Evolutionary conservation across 1,139 yeast species (phyloP).

Genomic region (Hyphopichia burtonii): DNA sequence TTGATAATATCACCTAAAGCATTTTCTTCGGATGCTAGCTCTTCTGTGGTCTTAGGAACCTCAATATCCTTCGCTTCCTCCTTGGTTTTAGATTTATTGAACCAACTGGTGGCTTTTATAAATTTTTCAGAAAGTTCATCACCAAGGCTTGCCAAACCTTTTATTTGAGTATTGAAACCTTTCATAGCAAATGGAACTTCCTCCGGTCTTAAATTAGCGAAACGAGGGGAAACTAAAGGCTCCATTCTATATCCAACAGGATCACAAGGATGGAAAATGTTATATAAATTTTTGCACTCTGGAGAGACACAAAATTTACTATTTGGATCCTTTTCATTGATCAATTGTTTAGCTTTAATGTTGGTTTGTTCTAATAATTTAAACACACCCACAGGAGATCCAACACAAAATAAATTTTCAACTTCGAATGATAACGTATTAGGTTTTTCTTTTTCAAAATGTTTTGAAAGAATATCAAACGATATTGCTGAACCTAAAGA

Average conservation of each 20-base stretch:
- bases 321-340: conserved; percentile 19
- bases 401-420: conserved; percentile 73
- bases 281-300: conserved; percentile 61
- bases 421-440: conserved; percentile 64
- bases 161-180: conserved; percentile 46
- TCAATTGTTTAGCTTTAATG: conserved; percentile 39
- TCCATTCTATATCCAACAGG: conserved; percentile 87
- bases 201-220: conserved; percentile 59
- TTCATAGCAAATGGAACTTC: conserved; percentile 55
- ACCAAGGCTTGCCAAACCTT: conserved; percentile 38
- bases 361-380: conserved; percentile 63
- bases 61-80: conserved; percentile 10
- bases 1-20: conserved; percentile 47
- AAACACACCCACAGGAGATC: conserved; percentile 90
- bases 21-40: conserved; percentile 30
- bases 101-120: conserved; percentile 46
- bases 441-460: conserved; percentile 35
- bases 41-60: conserved; percentile 16
- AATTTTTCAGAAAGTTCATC: conserved; percentile 47
- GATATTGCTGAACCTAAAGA: conserved; percentile 87
- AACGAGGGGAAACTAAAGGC: conserved; percentile 62
- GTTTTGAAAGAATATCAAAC: conserved; percentile 69
- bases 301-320: conserved; percentile 35
- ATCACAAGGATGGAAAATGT: conserved; percentile 84
- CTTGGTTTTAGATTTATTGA: conserved; percentile 19